Evolutionary conservation across 345 rosid genomes (phyloP).

Genomic region (Geranium rotundifolium): DNA sequence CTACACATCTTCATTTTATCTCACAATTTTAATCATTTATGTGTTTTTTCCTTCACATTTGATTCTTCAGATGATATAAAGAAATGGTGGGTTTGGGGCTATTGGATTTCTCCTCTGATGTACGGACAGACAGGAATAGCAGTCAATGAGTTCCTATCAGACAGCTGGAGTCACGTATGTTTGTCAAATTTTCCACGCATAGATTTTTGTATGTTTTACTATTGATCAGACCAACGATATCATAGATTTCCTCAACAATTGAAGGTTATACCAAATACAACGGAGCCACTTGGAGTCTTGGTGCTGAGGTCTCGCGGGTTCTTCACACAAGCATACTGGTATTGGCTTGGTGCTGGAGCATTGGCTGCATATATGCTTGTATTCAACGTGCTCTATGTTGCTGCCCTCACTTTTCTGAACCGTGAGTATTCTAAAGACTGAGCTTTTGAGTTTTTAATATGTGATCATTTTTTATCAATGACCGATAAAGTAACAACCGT

Average conservation of each 20-base stretch:
- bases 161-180: constrained; percentile 65
- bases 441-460: too few relatives aligned
- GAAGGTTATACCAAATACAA: not conserved
- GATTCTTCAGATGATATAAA: constrained; percentile 42
- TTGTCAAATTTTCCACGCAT: too few relatives aligned
- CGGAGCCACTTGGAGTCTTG: constrained; percentile 46
- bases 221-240: too few relatives aligned
- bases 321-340: constrained; percentile 50
- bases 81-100: constrained; percentile 71
- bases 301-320: constrained; percentile 55
- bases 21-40: too few relatives aligned
- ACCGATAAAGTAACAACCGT: too few relatives aligned
- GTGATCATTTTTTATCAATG: too few relatives aligned
- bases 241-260: too few relatives aligned
- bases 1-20: too few relatives aligned
- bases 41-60: not conserved
- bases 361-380: constrained; percentile 51
- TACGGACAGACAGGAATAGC: constrained; percentile 77
- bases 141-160: constrained; percentile 67
- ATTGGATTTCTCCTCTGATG: constrained; percentile 73
- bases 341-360: constrained; percentile 65
- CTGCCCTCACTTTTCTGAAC: constrained; percentile 51
- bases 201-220: too few relatives aligned
- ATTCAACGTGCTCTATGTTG: constrained; percentile 53
- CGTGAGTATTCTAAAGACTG: constrained; percentile 37